These are phyloP conservation scores for Globisporangium camurandrum DNA, from an alignment of 352 stramenopile species.

Conservation along the genomic window DNA sequence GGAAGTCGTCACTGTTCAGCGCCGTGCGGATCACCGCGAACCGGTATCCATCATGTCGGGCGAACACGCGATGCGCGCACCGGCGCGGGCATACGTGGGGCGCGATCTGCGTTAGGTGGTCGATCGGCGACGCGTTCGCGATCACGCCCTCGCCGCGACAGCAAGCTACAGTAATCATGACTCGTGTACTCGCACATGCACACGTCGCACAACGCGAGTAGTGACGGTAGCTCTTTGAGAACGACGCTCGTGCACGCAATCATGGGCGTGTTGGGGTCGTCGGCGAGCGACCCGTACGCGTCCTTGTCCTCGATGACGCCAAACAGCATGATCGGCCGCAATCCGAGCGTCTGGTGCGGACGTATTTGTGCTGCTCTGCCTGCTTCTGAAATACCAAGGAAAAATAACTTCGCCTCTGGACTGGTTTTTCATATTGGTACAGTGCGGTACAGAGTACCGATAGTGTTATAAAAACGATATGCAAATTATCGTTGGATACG, in stretches of 20 bases:
- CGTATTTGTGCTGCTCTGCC: conserved; percentile 64
- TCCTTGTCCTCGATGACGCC: conserved; percentile 85
- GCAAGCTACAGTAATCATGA: conserved; percentile 79
- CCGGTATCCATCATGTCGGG: conserved; percentile 97
- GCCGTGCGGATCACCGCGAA: conserved; percentile 92
- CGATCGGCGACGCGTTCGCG: conserved; percentile 94
- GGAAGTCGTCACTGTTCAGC: conserved; percentile 94
- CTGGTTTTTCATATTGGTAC: no score
- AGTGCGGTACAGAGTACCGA: no score
- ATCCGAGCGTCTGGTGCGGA: conserved; percentile 56
- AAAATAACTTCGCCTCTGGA: no score
- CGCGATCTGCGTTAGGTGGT: conserved; percentile 93
- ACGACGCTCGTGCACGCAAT: conserved; percentile 63
- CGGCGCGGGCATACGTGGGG: conserved; percentile 92
- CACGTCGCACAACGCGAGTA: conserved; percentile 82
- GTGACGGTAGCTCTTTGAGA: conserved; percentile 51
- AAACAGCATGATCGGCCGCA: conserved; percentile 86
- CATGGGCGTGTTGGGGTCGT: conserved; percentile 64
- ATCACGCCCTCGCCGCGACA: conserved; percentile 94
- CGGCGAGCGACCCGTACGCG: conserved; percentile 60
- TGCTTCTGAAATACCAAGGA: no score
- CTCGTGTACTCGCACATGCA: conserved; percentile 90
- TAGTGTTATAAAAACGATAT: no score
- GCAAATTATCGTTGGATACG: no score
- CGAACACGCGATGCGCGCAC: conserved; percentile 96